Evolutionary conservation across 495 filamentous ascomycete genomes (phyloP).

Genomic region (Lophium mytilinum): DNA sequence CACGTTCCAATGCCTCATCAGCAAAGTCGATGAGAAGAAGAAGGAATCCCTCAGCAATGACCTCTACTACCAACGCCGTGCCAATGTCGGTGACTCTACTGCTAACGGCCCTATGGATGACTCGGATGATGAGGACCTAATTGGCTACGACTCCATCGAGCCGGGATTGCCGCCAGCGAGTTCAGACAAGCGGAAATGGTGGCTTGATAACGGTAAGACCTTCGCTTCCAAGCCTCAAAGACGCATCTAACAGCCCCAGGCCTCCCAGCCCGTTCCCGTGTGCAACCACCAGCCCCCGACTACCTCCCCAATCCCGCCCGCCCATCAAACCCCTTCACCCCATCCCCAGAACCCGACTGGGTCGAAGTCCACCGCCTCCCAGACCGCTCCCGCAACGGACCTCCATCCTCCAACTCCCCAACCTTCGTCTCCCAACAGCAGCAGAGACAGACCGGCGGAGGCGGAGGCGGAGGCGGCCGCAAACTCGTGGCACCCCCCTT

Average conservation of each 20-base stretch:
- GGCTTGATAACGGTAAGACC: slow-evolving; percentile 67
- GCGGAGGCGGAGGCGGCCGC: not conserved
- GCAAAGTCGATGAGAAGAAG: slow-evolving; percentile 61
- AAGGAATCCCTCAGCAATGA: slow-evolving; percentile 62
- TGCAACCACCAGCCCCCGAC: slow-evolving; percentile 54
- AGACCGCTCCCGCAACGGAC: slow-evolving; percentile 12
- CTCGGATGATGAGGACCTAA: slow-evolving; percentile 64
- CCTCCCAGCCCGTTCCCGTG: slow-evolving; percentile 61
- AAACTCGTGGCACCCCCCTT: slow-evolving; percentile 16
- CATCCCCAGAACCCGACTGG: slow-evolving; percentile 70
- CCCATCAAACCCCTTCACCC: slow-evolving; percentile 72
- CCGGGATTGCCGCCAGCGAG: slow-evolving; percentile 81
- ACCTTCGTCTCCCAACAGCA: not conserved
- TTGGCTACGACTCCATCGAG: slow-evolving; percentile 66
- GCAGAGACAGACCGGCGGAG: not conserved
- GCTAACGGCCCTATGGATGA: slow-evolving; percentile 40
- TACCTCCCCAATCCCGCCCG: slow-evolving; percentile 61
- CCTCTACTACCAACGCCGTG: slow-evolving; percentile 62
- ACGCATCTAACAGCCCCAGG: slow-evolving; percentile 36
- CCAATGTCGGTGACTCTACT: slow-evolving; percentile 42
- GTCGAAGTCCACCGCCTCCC: slow-evolving; percentile 41
- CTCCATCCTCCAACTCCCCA: not conserved
- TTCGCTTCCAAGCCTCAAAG: slow-evolving; percentile 1
- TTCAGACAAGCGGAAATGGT: slow-evolving; percentile 87
- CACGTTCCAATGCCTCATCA: slow-evolving; percentile 74